phyloP scores from a whole-genome alignment of 2,329 filamentous ascomycete genomes.

The Bisporella sp. region DNA sequence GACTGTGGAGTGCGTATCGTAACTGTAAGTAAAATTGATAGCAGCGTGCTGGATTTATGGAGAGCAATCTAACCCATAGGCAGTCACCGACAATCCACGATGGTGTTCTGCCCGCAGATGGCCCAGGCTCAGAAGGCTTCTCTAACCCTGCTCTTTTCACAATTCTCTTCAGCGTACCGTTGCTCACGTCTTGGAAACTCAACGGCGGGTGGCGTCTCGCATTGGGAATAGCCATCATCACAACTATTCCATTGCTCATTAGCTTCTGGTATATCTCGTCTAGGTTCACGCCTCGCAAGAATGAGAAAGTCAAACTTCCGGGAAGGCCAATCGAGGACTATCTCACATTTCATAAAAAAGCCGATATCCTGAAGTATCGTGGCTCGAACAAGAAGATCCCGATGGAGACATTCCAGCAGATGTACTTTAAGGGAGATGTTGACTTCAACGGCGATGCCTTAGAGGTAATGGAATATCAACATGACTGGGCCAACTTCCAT shows the following conservation, averaged over 20 bases:
- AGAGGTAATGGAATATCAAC: conserved; percentile 28
- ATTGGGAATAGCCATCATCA: conserved; percentile 13
- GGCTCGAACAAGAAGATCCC: conserved; percentile 22
- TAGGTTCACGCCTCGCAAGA: conserved; percentile 18
- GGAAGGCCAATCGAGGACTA: conserved; percentile 21
- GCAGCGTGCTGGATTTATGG: background rate
- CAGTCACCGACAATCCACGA: conserved; percentile 25
- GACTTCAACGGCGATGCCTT: conserved; percentile 29
- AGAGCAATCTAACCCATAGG: background rate
- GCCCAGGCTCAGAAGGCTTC: conserved; percentile 22
- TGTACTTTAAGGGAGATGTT: conserved; percentile 26
- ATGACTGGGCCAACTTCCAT: conserved; percentile 28
- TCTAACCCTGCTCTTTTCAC: conserved; percentile 18
- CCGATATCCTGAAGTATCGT: conserved; percentile 18
- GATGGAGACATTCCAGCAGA: conserved; percentile 24
- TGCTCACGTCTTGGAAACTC: conserved; percentile 13
- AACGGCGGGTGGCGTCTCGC: conserved; percentile 14
- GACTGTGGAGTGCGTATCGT: conserved; percentile 22
- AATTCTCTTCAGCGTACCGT: conserved; percentile 17
- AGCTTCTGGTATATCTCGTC: conserved; percentile 21
- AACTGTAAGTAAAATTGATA: conserved; percentile 14
- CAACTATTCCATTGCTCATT: conserved; percentile 15
- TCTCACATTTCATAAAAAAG: conserved; percentile 19
- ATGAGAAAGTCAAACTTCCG: conserved; percentile 23
- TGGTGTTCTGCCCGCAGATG: conserved; percentile 13